Percentiles rank a stretch among this genome's conserved stretches.
phyloP scores from a whole-genome alignment of 1,139 yeast genomes.

The Yarrowia galli region DNA sequence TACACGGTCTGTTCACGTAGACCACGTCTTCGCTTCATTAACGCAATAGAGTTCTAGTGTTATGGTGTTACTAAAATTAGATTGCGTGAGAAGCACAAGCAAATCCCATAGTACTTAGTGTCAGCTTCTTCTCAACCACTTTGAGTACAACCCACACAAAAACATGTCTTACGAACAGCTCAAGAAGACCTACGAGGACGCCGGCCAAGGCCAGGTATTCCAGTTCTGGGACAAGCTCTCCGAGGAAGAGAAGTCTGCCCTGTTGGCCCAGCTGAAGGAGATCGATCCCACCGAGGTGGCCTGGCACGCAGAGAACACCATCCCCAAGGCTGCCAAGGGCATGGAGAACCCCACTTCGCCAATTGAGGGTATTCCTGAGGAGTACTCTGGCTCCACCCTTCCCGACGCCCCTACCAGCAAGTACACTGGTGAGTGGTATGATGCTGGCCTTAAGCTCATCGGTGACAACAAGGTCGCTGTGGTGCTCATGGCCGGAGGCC shows the following conservation, averaged over 20 bases:
- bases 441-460: conserved; percentile 73
- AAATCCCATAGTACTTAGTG: conserved; percentile 13
- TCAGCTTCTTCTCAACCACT: conserved; percentile 17
- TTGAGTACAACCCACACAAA: conserved; percentile 41
- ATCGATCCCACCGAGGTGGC: conserved; percentile 49
- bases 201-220: conserved; percentile 56
- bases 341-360: conserved; percentile 35
- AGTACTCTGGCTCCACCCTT: conserved; percentile 51
- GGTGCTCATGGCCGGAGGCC: conserved; percentile 96
- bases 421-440: conserved; percentile 56
- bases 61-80: conserved; percentile 37
- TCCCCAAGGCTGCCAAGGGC: conserved; percentile 36
- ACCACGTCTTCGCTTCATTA: conserved; percentile 29
- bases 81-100: conserved; percentile 4
- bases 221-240: conserved; percentile 51
- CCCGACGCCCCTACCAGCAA: conserved; percentile 43
- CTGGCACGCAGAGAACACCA: conserved; percentile 45
- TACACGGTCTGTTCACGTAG: conserved; percentile 25
- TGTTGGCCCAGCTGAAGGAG: conserved; percentile 49
- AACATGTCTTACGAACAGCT: conserved; percentile 44
- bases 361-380: conserved; percentile 47
- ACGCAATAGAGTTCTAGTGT: conserved; percentile 23
- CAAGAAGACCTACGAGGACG: conserved; percentile 47
- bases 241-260: conserved; percentile 45
- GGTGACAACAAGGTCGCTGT: conserved; percentile 81